These are phyloP conservation scores for Ogataea sp. DNA, from an alignment of 805 yeast species.

Conservation along the genomic window DNA sequence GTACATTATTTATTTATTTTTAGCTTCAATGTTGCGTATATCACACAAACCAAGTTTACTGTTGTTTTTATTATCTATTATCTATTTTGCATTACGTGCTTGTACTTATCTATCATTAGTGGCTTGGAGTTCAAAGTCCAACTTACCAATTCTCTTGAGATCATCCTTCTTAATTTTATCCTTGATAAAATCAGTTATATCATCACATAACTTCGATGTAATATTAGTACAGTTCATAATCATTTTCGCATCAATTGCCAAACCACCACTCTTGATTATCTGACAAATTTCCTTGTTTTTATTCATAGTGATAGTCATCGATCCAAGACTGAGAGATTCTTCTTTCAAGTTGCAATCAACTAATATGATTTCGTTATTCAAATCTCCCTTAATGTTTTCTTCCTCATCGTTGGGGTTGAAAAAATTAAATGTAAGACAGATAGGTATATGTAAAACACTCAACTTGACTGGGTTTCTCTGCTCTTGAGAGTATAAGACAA, in stretches of 20 bases:
- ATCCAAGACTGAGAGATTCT: constrained; percentile 69
- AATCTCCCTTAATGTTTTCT: constrained; percentile 62
- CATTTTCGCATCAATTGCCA: constrained; percentile 65
- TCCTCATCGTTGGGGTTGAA: constrained; percentile 61
- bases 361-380: constrained; percentile 49
- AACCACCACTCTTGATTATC: constrained; percentile 82
- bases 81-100: too few species aligned
- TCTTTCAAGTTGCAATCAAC: constrained; percentile 75
- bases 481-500: constrained; percentile 59
- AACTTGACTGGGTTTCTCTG: constrained; percentile 86
- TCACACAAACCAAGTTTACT: too few species aligned
- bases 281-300: constrained; percentile 90
- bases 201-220: constrained; percentile 58
- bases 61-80: neutral
- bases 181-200: constrained; percentile 57
- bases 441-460: constrained; percentile 80
- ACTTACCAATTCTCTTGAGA: constrained; percentile 10
- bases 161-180: constrained; percentile 47
- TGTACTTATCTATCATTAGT: constrained; percentile 21
- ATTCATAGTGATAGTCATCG: constrained; percentile 77
- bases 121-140: constrained; percentile 21
- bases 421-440: constrained; percentile 84
- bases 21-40: too few species aligned
- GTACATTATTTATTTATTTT: too few species aligned
- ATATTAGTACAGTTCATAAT: constrained; percentile 61